Base-by-base conservation (phyloP, 495 filamentous ascomycete genomes). In the Cenococcum geophilum region DNA sequence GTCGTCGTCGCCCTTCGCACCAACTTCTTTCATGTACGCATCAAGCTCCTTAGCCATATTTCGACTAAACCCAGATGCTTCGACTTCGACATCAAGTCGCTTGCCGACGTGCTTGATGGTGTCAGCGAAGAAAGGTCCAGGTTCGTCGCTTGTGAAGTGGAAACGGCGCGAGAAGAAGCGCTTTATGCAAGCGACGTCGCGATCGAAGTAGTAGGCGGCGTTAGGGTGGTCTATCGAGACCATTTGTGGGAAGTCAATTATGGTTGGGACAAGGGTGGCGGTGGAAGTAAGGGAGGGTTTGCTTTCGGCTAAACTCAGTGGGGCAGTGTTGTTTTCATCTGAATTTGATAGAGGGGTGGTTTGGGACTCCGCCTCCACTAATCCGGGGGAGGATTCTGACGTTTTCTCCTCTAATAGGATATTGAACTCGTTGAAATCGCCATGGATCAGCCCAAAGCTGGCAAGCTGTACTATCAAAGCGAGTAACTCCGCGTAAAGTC, bases 361-460 rank as follows among this genome's bases (percentile, higher is more conserved):
- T 22, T 51, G 48, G n/a, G 55, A 50, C 1, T 61, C 52, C 6
- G 20, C 36, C 42, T 60, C 57, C 8, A n/a, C 14, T 6, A 32
- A 32, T 32, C 54, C 49, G n/a, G 43, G 16, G 12, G 20, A 6
- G 3, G 23, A 16, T 18, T 11, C 9, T 57, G 14, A 23, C 10
- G 54, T 56, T 25, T 16, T 60, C 57, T 69, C 91, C 64, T 91
- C 85, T 73, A 97, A 85, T 20, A 99, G 79, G 60, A 99, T 89
- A 70, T 99, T 99, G 79, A 99, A 99, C 76, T 97, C 95, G 76
- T 99, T 99, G 77, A 96, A 97, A 72, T 99, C 93, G 65, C 93
- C 95, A 72, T 99, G 93, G 57, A 99, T 97, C 58, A 99, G 76
- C 8, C 93, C 95, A 67, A 87, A 85, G 32, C 81, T 79, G n/a